Evolutionary conservation across 1,284 basidiomycete species (phyloP).

Genomic region (Apiotrichum laibachii): DNA sequence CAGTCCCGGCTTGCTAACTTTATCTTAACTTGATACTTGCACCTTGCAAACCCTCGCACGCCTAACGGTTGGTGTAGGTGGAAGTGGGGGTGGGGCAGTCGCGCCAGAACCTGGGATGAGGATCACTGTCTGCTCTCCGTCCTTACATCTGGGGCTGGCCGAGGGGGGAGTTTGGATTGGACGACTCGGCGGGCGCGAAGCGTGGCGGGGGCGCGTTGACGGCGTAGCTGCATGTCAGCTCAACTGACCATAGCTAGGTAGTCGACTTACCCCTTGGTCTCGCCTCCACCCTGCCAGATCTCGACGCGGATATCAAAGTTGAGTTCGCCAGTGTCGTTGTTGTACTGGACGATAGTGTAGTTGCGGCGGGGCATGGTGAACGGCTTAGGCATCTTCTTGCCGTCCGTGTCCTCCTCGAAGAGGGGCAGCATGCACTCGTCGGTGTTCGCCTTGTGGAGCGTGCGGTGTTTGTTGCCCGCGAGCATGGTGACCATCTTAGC

Average conservation of each 20-base stretch:
- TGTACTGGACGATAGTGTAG: conserved; percentile 75
- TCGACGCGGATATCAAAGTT: conserved; percentile 88
- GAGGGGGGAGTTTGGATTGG: not conserved
- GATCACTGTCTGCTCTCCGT: not conserved
- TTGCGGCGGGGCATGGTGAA: conserved; percentile 67
- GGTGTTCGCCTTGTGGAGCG: conserved; percentile 60
- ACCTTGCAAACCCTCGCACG: no score
- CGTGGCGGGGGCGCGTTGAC: not conserved
- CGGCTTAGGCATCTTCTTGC: conserved; percentile 52
- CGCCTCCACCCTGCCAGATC: conserved; percentile 71
- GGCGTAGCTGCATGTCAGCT: conserved; percentile 1
- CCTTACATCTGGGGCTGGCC: not conserved
- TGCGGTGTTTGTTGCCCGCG: conserved; percentile 77
- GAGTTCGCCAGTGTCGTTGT: conserved; percentile 63
- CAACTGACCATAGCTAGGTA: no score
- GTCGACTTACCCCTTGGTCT: conserved; percentile 63
- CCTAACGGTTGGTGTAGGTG: not conserved
- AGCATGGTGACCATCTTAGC: conserved; percentile 76
- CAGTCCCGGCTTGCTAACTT: no score
- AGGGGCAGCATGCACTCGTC: conserved; percentile 88
- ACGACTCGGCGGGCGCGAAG: not conserved
- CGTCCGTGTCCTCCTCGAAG: conserved; percentile 75
- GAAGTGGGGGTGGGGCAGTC: conserved; percentile 5
- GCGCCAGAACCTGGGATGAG: conserved; percentile 1
- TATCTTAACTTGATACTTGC: not conserved